These are phyloP conservation scores for Claviceps fusiformis DNA, from an alignment of 2,329 filamentous ascomycete genomes.

Conservation along the genomic window DNA sequence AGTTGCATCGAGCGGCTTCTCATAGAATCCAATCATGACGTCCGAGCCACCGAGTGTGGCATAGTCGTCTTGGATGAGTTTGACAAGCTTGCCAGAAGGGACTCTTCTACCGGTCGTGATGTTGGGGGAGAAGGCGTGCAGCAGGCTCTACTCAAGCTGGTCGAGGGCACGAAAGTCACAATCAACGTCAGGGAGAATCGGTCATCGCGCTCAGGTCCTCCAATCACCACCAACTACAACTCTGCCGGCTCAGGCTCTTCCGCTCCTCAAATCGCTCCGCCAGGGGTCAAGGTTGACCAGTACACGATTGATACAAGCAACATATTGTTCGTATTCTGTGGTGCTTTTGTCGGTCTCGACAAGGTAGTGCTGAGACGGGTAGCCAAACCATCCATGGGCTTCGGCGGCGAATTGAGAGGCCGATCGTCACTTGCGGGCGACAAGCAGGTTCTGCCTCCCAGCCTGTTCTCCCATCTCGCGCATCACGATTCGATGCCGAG, in stretches of 20 bases:
- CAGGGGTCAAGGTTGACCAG: conserved; percentile 42
- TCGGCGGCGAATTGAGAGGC: conserved; percentile 68
- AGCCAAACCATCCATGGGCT: conserved; percentile 74
- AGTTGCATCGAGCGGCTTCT: conserved; percentile 83
- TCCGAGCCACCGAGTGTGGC: conserved; percentile 71
- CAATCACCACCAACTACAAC: conserved; percentile 40
- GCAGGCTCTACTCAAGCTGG: conserved; percentile 86
- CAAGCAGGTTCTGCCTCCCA: conserved; percentile 50
- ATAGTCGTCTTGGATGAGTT: conserved; percentile 96
- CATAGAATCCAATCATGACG: conserved; percentile 80
- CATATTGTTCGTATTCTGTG: conserved; percentile 93
- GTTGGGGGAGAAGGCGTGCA: conserved; percentile 95
- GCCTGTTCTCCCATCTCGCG: conserved; percentile 42
- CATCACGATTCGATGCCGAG: conserved; percentile 30
- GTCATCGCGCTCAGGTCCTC: conserved; percentile 37
- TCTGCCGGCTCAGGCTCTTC: conserved; percentile 29
- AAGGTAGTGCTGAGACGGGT: conserved; percentile 81
- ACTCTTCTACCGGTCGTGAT: conserved; percentile 79
- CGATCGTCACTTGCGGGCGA: conserved; percentile 32
- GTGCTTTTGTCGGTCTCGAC: conserved; percentile 85
- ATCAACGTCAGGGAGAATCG: conserved; percentile 75
- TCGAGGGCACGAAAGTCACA: conserved; percentile 89
- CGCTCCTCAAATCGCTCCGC: conserved; percentile 31
- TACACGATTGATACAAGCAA: conserved; percentile 83
- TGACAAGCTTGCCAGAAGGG: conserved; percentile 87